phyloP scores from a whole-genome alignment of 2,329 filamentous ascomycete species.

The Fusarium hainanense region DNA sequence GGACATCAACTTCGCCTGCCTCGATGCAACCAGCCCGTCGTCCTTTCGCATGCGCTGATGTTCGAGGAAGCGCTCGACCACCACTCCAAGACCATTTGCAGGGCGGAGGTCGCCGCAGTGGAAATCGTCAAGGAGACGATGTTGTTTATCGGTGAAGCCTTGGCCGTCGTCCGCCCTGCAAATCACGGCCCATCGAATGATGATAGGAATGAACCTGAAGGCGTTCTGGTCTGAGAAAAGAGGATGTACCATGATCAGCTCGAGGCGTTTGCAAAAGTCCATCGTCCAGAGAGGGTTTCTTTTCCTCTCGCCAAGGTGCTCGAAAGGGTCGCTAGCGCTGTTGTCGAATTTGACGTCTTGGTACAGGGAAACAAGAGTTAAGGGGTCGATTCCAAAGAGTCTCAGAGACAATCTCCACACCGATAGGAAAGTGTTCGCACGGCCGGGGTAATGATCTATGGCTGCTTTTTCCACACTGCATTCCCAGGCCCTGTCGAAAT shows the following conservation, averaged over 20 bases:
- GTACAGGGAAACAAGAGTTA: not conserved
- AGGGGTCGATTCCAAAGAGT: not conserved
- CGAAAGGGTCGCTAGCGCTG: not conserved
- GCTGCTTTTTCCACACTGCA: not conserved
- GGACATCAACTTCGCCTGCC: not conserved
- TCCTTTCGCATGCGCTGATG: not conserved
- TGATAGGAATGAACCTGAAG: not conserved
- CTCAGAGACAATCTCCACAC: not conserved
- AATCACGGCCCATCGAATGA: not conserved
- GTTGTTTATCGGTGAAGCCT: not conserved
- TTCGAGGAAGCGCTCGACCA: not conserved
- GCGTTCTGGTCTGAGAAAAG: not conserved
- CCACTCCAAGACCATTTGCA: accelerated
- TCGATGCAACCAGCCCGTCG: accelerated
- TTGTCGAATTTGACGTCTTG: not conserved
- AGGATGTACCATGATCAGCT: not conserved
- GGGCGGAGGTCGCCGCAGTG: not conserved
- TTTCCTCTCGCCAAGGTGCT: not conserved
- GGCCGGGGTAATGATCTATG: not conserved
- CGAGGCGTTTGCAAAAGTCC: not conserved
- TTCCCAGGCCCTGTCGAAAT: not conserved
- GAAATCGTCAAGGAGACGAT: not conserved
- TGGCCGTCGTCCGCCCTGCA: not conserved
- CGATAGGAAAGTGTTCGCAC: not conserved
- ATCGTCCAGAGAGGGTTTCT: not conserved